Evolutionary conservation across 2,329 filamentous ascomycete genomes (phyloP).

Genomic region (Furcasterigmium furcatum): DNA sequence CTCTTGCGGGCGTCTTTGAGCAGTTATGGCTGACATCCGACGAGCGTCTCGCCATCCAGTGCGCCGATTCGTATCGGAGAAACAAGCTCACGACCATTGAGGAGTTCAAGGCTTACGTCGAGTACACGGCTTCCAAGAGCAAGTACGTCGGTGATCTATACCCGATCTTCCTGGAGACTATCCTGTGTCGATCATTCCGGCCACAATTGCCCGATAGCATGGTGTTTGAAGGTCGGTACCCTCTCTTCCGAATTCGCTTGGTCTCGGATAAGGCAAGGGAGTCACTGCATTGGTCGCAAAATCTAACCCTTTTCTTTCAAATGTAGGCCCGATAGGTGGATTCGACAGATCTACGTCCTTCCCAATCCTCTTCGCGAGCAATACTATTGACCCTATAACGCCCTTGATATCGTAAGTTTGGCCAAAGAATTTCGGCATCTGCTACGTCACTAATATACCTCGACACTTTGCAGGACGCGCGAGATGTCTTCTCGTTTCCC

Average conservation of each 20-base stretch:
- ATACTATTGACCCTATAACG: conserved; percentile 33
- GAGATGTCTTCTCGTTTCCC: conserved; percentile 23
- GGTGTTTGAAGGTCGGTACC: conserved; percentile 17
- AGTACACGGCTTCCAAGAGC: conserved; percentile 21
- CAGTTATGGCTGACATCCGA: conserved; percentile 11
- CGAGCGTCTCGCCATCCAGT: conserved; percentile 17
- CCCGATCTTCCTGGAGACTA: conserved; percentile 18
- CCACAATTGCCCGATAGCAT: conserved; percentile 24
- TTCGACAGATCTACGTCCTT: conserved; percentile 22
- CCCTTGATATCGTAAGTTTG: conserved; percentile 27
- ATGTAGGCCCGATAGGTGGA: conserved; percentile 16
- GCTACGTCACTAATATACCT: conserved; percentile 8
- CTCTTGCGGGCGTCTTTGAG: conserved; percentile 17
- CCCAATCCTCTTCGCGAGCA: conserved; percentile 34
- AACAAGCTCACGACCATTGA: conserved; percentile 23
- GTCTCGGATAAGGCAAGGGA: too few species aligned
- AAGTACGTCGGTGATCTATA: conserved; percentile 25
- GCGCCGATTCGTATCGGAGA: conserved; percentile 22
- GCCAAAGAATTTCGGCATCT: background rate
- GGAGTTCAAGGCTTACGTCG: conserved; percentile 18
- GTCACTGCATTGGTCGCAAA: too few species aligned
- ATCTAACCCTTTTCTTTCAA: conserved; percentile 11
- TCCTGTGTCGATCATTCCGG: conserved; percentile 19
- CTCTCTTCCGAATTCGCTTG: conserved; percentile 1
- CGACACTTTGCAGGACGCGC: conserved; percentile 17